These are phyloP conservation scores for Fagus crenata DNA, from an alignment of 306 rosid genomes.

Conservation along the genomic window DNA sequence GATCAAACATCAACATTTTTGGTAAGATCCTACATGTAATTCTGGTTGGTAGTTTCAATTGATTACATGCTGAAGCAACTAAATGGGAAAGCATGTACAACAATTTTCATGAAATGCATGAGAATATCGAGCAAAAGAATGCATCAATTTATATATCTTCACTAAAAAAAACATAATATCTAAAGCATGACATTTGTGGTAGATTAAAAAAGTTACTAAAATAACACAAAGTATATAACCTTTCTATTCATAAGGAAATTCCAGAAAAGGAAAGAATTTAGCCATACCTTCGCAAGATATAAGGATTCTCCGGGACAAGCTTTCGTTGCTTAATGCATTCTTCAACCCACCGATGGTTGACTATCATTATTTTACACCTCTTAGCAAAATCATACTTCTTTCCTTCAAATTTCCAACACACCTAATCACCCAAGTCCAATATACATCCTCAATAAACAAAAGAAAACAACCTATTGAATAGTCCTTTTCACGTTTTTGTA, in stretches of 20 bases:
- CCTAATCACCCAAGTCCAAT: slow-evolving; percentile 41
- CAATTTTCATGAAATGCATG: not conserved
- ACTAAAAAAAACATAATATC: not conserved
- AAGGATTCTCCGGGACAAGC: slow-evolving; percentile 69
- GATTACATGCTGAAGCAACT: not conserved
- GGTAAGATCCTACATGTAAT: not conserved
- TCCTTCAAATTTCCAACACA: slow-evolving; percentile 77
- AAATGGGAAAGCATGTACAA: not conserved
- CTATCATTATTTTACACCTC: slow-evolving; percentile 43
- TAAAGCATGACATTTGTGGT: not conserved
- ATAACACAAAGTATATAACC: not conserved
- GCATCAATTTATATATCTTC: not conserved
- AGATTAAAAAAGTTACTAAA: not conserved
- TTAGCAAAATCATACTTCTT: slow-evolving; percentile 60
- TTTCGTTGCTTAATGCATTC: slow-evolving; percentile 72
- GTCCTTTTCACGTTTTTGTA: not conserved
- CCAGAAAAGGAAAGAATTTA: slow-evolving; percentile 1
- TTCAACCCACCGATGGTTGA: slow-evolving; percentile 87
- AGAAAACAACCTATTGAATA: not conserved
- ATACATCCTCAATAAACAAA: slow-evolving; percentile 14
- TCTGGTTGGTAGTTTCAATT: not conserved
- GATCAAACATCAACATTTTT: not conserved
- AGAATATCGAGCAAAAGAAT: not conserved
- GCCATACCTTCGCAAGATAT: slow-evolving; percentile 57
- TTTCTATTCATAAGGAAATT: not conserved